Base-by-base conservation (phyloP, 495 filamentous ascomycete genomes). In the Thermochaetoides thermophila region DNA sequence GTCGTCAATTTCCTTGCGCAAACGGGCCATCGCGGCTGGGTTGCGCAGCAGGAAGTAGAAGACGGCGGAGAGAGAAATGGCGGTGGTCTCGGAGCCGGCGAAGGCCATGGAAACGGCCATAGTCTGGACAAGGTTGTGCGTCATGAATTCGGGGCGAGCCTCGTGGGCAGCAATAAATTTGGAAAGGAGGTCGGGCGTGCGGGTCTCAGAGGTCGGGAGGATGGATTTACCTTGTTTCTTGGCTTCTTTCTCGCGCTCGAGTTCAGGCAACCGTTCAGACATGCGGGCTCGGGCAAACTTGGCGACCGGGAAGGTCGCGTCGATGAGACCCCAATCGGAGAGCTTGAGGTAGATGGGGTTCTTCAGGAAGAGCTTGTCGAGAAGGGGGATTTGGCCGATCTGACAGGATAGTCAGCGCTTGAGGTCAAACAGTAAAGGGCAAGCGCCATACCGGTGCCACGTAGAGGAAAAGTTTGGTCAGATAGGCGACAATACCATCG, bases 71-170 rank as follows among this genome's bases (percentile, higher is more conserved):
- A 81, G 57, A 13, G 63, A 69, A 34, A 78, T 78, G 11, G 74
- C 78, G 0, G 74, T 71, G 5, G 74, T 74, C 45, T 77, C 71
- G 29, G 63, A 65, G 5, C 76, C 69, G 16, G 69, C 69, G 26
- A 78, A 73, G 3, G 76, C 71, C 69, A 78, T 81, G 28, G 60
- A 66, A 2, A 71, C 63, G 31, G 71, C 72, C 60, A 77, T 74
- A 14, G 74, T 70, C 29, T 76, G 68, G 5, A 84, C 71, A 6
- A 71, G 59, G 2, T 51, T 63, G 42, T 76, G 66, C 22, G 57
- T 70, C 70, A 84, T 80, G 52, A 80, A 76, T 3, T 76, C 64
- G 0, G 76, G 74, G 19, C 74, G 53, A 25, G 64, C 63, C 27
- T 66, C 56, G 31, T 68, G 66, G 0, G 65, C 68, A 26, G 69